Conservation (phyloP, 441 rosid species). For the Daphne laureola region DNA sequence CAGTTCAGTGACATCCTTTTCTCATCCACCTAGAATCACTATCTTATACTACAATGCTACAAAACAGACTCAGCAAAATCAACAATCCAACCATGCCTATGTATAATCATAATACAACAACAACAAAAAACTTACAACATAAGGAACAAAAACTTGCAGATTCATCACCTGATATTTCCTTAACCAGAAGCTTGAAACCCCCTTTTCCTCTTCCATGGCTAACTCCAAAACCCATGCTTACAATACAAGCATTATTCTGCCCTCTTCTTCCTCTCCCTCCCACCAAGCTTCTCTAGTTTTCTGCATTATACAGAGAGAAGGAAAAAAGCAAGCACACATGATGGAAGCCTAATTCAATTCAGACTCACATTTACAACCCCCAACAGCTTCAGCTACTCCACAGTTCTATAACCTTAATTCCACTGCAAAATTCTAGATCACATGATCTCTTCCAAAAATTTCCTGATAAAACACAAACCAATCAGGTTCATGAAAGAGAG, state of each 20-base stretch:
- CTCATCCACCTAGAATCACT: constrained; percentile 25
- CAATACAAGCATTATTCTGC: constrained; percentile 16
- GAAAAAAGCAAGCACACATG: constrained; percentile 39
- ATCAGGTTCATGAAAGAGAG: constrained; percentile 14
- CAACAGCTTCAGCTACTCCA: constrained; percentile 20
- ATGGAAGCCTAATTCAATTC: constrained; percentile 27
- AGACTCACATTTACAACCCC: constrained; percentile 30
- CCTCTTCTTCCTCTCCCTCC: constrained; percentile 12
- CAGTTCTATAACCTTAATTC: constrained; percentile 6
- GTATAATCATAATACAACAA: constrained; percentile 22
- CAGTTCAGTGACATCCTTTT: constrained; percentile 12
- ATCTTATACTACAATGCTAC: constrained; percentile 28
- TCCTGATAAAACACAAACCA: constrained; percentile 17
- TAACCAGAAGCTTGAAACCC: constrained; percentile 22
- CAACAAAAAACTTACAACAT: constrained; percentile 28
- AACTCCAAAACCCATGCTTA: constrained; percentile 12
- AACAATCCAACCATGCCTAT: constrained; percentile 20
- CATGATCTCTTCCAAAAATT: constrained; percentile 21
- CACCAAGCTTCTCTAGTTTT: constrained; percentile 14
- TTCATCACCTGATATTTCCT: constrained; percentile 40
- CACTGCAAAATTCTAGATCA: constrained; percentile 21
- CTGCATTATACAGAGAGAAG: constrained; percentile 22
- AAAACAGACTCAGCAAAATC: constrained; percentile 18
- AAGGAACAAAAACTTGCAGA: constrained; percentile 26
- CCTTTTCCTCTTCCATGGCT: constrained; percentile 16